phyloP scores from a whole-genome alignment of 257 asterid genomes.

The Solanum pimpinellifolium region DNA sequence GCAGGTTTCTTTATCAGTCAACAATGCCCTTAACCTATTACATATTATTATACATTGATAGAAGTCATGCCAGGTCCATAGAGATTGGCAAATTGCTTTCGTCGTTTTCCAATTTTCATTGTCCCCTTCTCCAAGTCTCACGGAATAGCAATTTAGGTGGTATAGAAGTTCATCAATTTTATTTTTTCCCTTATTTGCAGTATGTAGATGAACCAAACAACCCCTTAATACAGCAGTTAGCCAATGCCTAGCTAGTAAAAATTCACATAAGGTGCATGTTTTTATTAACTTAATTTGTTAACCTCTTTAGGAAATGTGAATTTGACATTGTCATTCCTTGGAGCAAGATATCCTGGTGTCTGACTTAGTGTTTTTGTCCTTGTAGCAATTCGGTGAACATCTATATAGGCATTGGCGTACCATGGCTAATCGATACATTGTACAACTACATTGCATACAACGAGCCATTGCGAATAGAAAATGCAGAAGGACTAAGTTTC shows the following conservation, averaged over 20 bases:
- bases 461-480: conserved; percentile 52
- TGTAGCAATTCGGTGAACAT: conserved; percentile 91
- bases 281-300: too few relatives aligned
- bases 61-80: neutral
- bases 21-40: neutral
- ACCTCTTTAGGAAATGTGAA: neutral
- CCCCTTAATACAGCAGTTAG: neutral
- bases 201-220: neutral
- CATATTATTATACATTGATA: neutral
- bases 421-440: conserved; percentile 77
- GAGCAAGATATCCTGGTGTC: neutral
- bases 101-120: neutral
- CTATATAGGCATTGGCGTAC: conserved; percentile 78
- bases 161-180: neutral
- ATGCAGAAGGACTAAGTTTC: conserved; percentile 72
- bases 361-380: neutral
- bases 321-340: neutral
- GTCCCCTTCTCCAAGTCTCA: neutral
- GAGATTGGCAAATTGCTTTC: neutral
- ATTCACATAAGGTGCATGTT: neutral
- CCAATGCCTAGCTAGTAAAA: neutral
- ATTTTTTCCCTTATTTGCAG: neutral
- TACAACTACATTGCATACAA: conserved; percentile 80
- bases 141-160: neutral
- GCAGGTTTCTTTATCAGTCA: conserved; percentile 40